Evolutionary conservation across 179 eudicot genomes (phyloP).

Genomic region (Silene noctiflora): DNA sequence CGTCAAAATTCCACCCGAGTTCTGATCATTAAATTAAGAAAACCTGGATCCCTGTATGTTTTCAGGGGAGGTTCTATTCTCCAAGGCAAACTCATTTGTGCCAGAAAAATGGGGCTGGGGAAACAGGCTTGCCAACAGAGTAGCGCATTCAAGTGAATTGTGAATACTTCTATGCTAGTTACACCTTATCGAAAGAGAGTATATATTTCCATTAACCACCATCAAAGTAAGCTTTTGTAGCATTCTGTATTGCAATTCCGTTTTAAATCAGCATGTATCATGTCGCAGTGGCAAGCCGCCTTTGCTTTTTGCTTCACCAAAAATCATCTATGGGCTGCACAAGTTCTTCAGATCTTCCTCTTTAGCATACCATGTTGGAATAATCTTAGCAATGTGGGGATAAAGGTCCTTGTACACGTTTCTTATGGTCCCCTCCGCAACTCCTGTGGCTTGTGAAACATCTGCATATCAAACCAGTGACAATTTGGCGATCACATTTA

Average conservation of each 20-base stretch:
- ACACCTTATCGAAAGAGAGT: slow-evolving; percentile 18
- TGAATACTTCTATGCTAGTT: slow-evolving; percentile 21
- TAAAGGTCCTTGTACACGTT: slow-evolving; percentile 74
- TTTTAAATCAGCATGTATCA: neutral
- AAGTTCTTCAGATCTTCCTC: slow-evolving; percentile 67
- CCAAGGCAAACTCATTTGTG: slow-evolving; percentile 15
- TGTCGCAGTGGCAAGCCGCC: neutral
- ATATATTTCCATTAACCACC: slow-evolving; percentile 18
- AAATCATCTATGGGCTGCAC: slow-evolving; percentile 41
- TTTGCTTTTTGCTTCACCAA: neutral
- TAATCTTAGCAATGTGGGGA: slow-evolving; percentile 62
- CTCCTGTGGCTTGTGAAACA: slow-evolving; percentile 70
- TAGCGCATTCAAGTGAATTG: slow-evolving; percentile 4
- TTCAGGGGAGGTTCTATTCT: neutral
- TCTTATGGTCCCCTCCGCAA: slow-evolving; percentile 80
- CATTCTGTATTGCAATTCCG: neutral
- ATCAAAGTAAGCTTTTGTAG: neutral
- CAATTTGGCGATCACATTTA: neutral
- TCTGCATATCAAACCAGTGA: slow-evolving; percentile 37
- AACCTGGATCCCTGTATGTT: neutral
- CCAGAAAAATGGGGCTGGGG: slow-evolving; percentile 16
- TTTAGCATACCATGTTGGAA: slow-evolving; percentile 67
- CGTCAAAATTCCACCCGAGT: neutral
- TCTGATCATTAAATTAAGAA: slow-evolving; percentile 14
- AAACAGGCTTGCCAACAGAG: slow-evolving; percentile 11